Evolutionary conservation across 805 yeast genomes (phyloP).

Genomic region (Citeromyces matritensis): DNA sequence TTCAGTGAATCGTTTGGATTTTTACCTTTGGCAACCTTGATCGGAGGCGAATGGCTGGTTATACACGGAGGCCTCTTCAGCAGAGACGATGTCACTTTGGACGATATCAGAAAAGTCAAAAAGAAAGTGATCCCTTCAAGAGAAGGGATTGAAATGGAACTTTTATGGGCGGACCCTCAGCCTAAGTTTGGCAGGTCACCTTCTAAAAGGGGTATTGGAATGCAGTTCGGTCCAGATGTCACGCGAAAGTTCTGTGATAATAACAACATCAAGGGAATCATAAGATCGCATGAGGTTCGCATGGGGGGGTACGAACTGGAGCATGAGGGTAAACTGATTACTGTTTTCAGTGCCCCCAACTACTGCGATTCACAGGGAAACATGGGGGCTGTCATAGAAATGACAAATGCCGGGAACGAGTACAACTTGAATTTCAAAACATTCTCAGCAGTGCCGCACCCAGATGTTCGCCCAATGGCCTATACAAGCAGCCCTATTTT

Average conservation of each 20-base stretch:
- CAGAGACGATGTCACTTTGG: slow-evolving; percentile 51
- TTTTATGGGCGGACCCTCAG: slow-evolving; percentile 97
- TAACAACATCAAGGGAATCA: slow-evolving; percentile 63
- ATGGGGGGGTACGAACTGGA: slow-evolving; percentile 82
- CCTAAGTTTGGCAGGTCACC: slow-evolving; percentile 62
- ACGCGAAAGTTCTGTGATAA: slow-evolving; percentile 62
- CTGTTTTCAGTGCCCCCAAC: slow-evolving; percentile 97
- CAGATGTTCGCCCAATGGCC: slow-evolving; percentile 90
- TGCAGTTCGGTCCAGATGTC: slow-evolving; percentile 94
- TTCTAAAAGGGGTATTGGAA: slow-evolving; percentile 88
- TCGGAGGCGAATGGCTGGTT: slow-evolving; percentile 66
- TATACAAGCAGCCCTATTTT: slow-evolving; percentile 29
- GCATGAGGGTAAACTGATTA: slow-evolving; percentile 73
- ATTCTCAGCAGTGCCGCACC: slow-evolving; percentile 80
- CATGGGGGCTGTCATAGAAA: slow-evolving; percentile 77
- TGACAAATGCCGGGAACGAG: slow-evolving; percentile 30
- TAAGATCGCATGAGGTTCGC: slow-evolving; percentile 92
- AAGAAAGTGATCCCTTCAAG: slow-evolving; percentile 33
- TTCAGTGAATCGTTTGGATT: slow-evolving; percentile 79
- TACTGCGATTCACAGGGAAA: slow-evolving; percentile 91
- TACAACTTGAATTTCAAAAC: slow-evolving; percentile 37
- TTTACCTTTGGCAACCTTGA: slow-evolving; percentile 73
- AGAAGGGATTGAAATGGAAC: slow-evolving; percentile 89
- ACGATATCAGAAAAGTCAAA: slow-evolving; percentile 59
- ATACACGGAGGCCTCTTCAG: slow-evolving; percentile 96